Evolutionary conservation across 2,329 filamentous ascomycete genomes (phyloP).

Genomic region (Aschersonia sp.): DNA sequence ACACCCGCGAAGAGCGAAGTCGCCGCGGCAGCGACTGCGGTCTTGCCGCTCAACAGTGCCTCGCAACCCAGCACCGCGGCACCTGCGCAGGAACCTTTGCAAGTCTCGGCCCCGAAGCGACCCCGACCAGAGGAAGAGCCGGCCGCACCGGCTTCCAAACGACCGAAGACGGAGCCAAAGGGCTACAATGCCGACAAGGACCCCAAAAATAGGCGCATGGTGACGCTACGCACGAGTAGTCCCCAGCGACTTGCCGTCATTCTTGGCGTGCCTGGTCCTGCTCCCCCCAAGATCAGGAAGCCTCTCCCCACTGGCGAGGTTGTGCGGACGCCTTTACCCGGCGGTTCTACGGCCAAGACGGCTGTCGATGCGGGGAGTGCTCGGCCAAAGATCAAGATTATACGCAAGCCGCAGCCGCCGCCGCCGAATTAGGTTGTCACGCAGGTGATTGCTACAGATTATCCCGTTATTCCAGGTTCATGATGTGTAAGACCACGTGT

Average conservation of each 20-base stretch:
- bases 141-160: conserved; percentile 20
- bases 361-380: no score
- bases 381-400: conserved; percentile 19
- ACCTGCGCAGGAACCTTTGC: neutral
- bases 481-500: no score
- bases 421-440: conserved; percentile 7
- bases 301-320: conserved; percentile 18
- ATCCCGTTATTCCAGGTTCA: no score
- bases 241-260: conserved; percentile 19
- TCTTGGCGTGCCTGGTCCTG: conserved; percentile 16
- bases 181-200: conserved; percentile 8
- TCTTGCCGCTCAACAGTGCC: conserved; percentile 2
- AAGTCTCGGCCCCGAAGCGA: conserved; percentile 13
- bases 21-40: conserved; percentile 3
- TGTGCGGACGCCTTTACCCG: conserved; percentile 18
- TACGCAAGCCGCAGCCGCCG: conserved; percentile 18
- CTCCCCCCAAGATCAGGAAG: conserved; percentile 20
- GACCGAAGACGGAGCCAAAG: conserved; percentile 16
- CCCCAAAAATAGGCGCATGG: conserved; percentile 18
- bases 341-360: conserved; percentile 3
- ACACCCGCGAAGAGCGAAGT: neutral
- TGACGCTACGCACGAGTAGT: conserved; percentile 21
- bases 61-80: conserved; percentile 8
- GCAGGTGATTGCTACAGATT: no score
- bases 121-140: conserved; percentile 21